Evolutionary conservation across 2,329 filamentous ascomycete genomes (phyloP).

Genomic region (Diaporthe sp.): DNA sequence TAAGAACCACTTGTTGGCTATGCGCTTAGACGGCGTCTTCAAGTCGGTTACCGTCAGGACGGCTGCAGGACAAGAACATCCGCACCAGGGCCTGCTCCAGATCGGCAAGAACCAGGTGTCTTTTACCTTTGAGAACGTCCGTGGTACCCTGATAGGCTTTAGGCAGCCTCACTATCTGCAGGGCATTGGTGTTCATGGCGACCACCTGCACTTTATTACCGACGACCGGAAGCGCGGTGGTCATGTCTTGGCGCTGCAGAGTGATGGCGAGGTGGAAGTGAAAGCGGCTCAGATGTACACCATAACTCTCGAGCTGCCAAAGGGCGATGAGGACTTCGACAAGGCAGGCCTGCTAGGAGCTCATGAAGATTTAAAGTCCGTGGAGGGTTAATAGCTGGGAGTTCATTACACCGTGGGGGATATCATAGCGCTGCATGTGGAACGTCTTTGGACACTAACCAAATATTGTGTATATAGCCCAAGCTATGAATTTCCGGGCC

Average conservation of each 20-base stretch:
- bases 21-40: slow-evolving; percentile 51
- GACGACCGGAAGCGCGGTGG: slow-evolving; percentile 50
- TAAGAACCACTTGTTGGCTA: slow-evolving; percentile 48
- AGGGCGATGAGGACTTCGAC: slow-evolving; percentile 51
- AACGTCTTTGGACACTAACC: not conserved
- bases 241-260: slow-evolving; percentile 50
- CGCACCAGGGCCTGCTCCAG: slow-evolving; percentile 47
- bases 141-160: slow-evolving; percentile 51
- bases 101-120: slow-evolving; percentile 48
- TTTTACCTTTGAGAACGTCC: slow-evolving; percentile 46
- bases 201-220: slow-evolving; percentile 53
- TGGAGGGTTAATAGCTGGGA: slow-evolving; percentile 47
- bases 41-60: slow-evolving; percentile 49
- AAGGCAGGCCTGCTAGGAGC: slow-evolving; percentile 47
- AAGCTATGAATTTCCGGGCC: not conserved
- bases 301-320: slow-evolving; percentile 51
- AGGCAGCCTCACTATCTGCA: slow-evolving; percentile 50
- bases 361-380: slow-evolving; percentile 48
- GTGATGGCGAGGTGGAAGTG: slow-evolving; percentile 50
- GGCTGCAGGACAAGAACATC: slow-evolving; percentile 48
- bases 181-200: slow-evolving; percentile 52
- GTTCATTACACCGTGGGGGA: accelerated
- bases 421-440: not conserved
- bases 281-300: slow-evolving; percentile 47
- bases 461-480: not conserved